Evolutionary conservation across 1,139 yeast genomes (phyloP), one percentile per base, ranked within the genome.

Genomic region (Candida smagusa): DNA sequence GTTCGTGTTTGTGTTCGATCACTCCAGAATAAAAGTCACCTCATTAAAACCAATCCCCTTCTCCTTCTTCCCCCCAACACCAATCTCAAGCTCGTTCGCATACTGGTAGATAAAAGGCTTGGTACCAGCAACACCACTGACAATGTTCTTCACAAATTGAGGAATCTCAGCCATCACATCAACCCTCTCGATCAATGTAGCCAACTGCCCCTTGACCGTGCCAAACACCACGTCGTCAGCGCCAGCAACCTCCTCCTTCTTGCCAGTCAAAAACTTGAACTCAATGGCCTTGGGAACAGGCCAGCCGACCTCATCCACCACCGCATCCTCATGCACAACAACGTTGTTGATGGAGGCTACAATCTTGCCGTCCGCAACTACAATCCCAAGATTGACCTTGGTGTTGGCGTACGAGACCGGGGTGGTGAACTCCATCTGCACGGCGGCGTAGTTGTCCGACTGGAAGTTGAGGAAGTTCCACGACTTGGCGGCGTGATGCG

Each of bases 141-240:
- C 97, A 44, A 92, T 86, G 53, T 83, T 85, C 65, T 92, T 92
- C 48, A 92, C 95, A 64, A 92, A 89, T 49, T 79, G 83, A 31
- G 98, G 98, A 44, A 92, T 84, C 67, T 92, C 98, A 31, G 92
- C 89, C 97, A 92, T 89, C 44, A 92, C 97, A 63, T 92, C 98
- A 40, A 92, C 90, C 56, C 97, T 80, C 66, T 88, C 97, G 38
- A 87, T 81, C 50, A 86, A 65, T 36, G 72, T 63, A 16, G 59
- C 60, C 49, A 90, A 72, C 11, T 69, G 65, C 40, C 89, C 90
- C 30, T 55, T 57, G 26, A 82, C 74, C 11, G 56, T 56, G 30
- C 73, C 79, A 22, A 56, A 59, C 29, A 60, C 58, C 26, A 58
- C 55, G 25, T 65, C 67, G 22, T 52, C 48, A 16, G 53, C 52